These are phyloP conservation scores for Simplicillium sp. DNA, from an alignment of 2,329 filamentous ascomycete species.

Conservation along the genomic window DNA sequence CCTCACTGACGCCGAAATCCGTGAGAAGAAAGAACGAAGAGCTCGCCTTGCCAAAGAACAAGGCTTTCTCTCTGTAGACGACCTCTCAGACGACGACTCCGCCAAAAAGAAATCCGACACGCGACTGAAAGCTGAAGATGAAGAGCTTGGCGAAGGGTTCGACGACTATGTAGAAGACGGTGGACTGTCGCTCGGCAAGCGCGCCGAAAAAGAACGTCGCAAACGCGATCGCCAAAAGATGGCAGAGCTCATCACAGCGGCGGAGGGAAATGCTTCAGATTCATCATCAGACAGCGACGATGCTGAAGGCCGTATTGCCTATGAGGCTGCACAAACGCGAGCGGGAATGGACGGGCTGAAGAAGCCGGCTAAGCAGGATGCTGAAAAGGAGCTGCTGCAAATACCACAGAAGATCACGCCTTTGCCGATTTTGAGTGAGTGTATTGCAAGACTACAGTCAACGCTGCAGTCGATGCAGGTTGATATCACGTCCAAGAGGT, in stretches of 20 bases:
- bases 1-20: slow-evolving; percentile 75
- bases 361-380: slow-evolving; percentile 25
- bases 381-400: slow-evolving; percentile 32
- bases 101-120: slow-evolving; percentile 58
- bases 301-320: slow-evolving; percentile 66
- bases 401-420: slow-evolving; percentile 69
- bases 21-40: slow-evolving; percentile 81
- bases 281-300: slow-evolving; percentile 57
- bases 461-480: slow-evolving; percentile 55
- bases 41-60: slow-evolving; percentile 66
- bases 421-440: slow-evolving; percentile 62
- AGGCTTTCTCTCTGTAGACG: slow-evolving; percentile 57
- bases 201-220: slow-evolving; percentile 65
- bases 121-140: slow-evolving; percentile 73
- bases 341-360: slow-evolving; percentile 72
- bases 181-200: slow-evolving; percentile 65
- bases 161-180: slow-evolving; percentile 87
- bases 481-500: slow-evolving; percentile 49
- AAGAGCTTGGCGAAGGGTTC: slow-evolving; percentile 88
- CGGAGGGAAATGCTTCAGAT: slow-evolving; percentile 56
- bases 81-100: slow-evolving; percentile 39
- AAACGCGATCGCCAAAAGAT: slow-evolving; percentile 65
- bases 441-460: slow-evolving; percentile 53
- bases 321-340: slow-evolving; percentile 77
- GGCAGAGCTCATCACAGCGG: slow-evolving; percentile 71